Evolutionary conservation across 2,329 filamentous ascomycete species (phyloP), one percentile per base, ranked within the genome.

Genomic region (Sporothrix pseudoabietina): DNA sequence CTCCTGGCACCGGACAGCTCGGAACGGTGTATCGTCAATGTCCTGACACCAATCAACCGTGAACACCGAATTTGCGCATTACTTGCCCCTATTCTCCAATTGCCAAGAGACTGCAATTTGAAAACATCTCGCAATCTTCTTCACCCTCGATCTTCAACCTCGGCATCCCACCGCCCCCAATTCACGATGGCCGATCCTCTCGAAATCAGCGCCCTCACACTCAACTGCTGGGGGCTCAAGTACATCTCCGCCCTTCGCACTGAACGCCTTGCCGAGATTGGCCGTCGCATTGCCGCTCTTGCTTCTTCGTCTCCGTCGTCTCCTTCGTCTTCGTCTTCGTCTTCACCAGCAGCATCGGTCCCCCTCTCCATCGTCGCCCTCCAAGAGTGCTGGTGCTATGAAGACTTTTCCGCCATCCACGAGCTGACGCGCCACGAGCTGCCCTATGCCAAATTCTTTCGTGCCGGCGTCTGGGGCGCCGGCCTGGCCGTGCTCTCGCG

Each of bases 211-310:
- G 86, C 98, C 77, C 84, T 98, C 76, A 96, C 93, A 4, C 89
- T 97, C 81, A 99, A 99, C 83, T 98, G 94, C 88, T 98, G 96
- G 95, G 96, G 96, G 70, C 89, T 98, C 75, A 95, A 97, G 79
- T 94, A 90, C 83, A 87, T 98, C 79, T 91, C 94, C 70, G 90
- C 91, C 77, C 88, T 92, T 77, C 93, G 94, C 77, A 85, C 87
- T 76, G 91, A 92, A 78, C 93, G 96, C 59, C 87, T 98, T 69
- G 82, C 87, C 41, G 93, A 97, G 81, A 98, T 98, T 79, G 95
- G 94, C 71, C 90, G 88, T 76, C 92, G 92, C 76, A 87, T 98
- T 76, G 91, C 93, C 76, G 39, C 22, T 1, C 54, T 82, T 85
- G 57, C 86, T 89, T 73, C 83, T 87, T 22, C 92, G 92, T 0